Conservation (phyloP, 148 eudicot genomes). For the Drosera capensis region DNA sequence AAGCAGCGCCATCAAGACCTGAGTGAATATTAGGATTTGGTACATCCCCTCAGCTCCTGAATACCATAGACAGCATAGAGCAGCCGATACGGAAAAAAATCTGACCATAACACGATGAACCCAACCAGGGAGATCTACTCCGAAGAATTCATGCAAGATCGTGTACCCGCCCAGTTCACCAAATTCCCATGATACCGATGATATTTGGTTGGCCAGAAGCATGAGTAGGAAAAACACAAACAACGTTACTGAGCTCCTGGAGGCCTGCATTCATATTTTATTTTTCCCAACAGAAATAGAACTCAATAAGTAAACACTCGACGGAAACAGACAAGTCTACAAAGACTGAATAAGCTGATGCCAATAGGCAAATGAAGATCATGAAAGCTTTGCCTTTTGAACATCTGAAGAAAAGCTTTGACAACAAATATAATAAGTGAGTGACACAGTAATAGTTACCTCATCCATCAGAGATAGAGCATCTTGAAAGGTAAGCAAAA, state of each 20-base stretch:
- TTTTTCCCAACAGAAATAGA: too few relatives aligned
- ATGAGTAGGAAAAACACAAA: slow-evolving; percentile 41
- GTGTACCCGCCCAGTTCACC: slow-evolving; percentile 47
- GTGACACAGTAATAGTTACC: slow-evolving; percentile 19
- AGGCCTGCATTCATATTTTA: slow-evolving; percentile 55
- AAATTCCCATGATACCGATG: slow-evolving; percentile 56
- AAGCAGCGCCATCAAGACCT: slow-evolving; percentile 71
- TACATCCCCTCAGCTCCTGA: slow-evolving; percentile 83
- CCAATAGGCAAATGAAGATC: too few relatives aligned
- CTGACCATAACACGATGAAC: slow-evolving; percentile 77
- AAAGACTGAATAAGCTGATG: too few relatives aligned
- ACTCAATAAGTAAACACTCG: too few relatives aligned
- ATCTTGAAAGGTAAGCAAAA: slow-evolving; percentile 66
- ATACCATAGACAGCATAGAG: slow-evolving; percentile 57
- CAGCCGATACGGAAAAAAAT: slow-evolving; percentile 55
- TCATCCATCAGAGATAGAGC: slow-evolving; percentile 69
- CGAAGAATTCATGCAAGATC: slow-evolving; percentile 48
- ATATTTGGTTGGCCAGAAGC: slow-evolving; percentile 60
- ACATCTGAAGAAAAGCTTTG: neutral
- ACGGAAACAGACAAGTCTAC: too few relatives aligned
- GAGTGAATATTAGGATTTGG: slow-evolving; percentile 64
- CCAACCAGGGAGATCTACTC: slow-evolving; percentile 75
- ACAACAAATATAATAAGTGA: neutral
- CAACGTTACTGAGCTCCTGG: slow-evolving; percentile 37
- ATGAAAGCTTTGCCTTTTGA: too few relatives aligned